Evolutionary conservation across 1,139 yeast species (phyloP).

Genomic region (Diutina neorugosa): DNA sequence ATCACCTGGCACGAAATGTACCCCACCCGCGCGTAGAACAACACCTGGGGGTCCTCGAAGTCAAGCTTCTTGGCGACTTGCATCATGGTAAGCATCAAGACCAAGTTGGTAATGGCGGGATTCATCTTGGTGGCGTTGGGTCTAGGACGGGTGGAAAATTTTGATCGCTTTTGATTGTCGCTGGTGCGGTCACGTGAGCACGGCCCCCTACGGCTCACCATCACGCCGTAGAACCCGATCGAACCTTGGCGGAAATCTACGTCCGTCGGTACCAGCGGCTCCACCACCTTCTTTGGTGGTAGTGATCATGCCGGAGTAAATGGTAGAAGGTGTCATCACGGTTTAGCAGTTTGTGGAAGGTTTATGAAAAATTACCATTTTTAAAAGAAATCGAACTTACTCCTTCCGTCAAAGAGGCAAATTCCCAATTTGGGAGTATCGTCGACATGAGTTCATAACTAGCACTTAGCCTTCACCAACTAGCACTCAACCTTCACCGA

Average conservation of each 20-base stretch:
- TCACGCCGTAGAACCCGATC: neutral
- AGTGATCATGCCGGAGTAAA: no score
- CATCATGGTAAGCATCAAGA: conserved; percentile 93
- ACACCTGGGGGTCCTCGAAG: conserved; percentile 71
- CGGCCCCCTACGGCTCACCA: neutral
- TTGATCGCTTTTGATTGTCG: neutral
- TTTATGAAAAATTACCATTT: neutral
- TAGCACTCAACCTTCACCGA: no score
- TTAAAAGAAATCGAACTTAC: neutral
- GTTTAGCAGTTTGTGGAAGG: no score
- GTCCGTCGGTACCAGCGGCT: no score
- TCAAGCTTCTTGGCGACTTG: conserved; percentile 85
- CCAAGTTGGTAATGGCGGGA: conserved; percentile 80
- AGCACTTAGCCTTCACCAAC: no score
- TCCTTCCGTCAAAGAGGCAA: neutral
- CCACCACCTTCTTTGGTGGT: no score
- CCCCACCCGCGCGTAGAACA: conserved; percentile 66
- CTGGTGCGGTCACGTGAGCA: neutral
- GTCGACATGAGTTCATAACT: neutral
- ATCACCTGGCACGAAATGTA: conserved; percentile 58
- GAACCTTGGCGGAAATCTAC: neutral
- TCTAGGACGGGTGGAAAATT: neutral
- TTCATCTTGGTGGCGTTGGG: conserved; percentile 33
- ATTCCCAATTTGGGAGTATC: neutral
- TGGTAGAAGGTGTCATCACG: no score